Conservation (phyloP, 805 yeast genomes). For the Ogataea henricii region DNA sequence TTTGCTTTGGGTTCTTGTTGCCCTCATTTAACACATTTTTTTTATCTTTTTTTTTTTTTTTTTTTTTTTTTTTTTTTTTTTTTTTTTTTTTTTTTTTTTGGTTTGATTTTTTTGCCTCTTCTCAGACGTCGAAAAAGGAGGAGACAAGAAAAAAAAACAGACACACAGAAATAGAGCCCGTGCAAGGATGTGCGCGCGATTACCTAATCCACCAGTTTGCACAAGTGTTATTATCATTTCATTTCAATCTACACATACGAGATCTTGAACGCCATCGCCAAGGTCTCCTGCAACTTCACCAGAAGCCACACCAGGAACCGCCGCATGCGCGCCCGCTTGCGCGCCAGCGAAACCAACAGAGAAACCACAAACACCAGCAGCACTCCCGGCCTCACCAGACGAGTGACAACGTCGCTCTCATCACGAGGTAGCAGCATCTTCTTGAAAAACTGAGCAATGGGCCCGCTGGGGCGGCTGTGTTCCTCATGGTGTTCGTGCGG, state of each 20-base stretch:
- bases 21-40: not conserved
- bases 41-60: too few relatives aligned
- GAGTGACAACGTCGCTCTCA: slow-evolving; percentile 5
- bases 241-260: slow-evolving; percentile 23
- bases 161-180: too few relatives aligned
- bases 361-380: slow-evolving; percentile 20
- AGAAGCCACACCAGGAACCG: slow-evolving; percentile 22
- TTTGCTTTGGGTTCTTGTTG: not conserved
- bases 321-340: slow-evolving; percentile 11
- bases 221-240: too few relatives aligned
- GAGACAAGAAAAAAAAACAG: too few relatives aligned
- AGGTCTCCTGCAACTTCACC: slow-evolving; percentile 20
- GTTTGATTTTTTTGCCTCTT: too few relatives aligned
- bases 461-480: not conserved
- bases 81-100: too few relatives aligned
- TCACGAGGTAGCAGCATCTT: slow-evolving; percentile 1
- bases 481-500: not conserved
- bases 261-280: slow-evolving; percentile 33
- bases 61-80: too few relatives aligned
- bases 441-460: slow-evolving; percentile 7
- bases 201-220: not conserved
- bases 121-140: slow-evolving; percentile 2
- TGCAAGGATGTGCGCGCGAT: not conserved
- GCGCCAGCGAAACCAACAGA: slow-evolving; percentile 18
- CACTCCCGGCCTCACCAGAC: slow-evolving; percentile 16